These are phyloP conservation scores for Talaromyces islandicus DNA, from an alignment of 2,329 filamentous ascomycete genomes.

Conservation along the genomic window DNA sequence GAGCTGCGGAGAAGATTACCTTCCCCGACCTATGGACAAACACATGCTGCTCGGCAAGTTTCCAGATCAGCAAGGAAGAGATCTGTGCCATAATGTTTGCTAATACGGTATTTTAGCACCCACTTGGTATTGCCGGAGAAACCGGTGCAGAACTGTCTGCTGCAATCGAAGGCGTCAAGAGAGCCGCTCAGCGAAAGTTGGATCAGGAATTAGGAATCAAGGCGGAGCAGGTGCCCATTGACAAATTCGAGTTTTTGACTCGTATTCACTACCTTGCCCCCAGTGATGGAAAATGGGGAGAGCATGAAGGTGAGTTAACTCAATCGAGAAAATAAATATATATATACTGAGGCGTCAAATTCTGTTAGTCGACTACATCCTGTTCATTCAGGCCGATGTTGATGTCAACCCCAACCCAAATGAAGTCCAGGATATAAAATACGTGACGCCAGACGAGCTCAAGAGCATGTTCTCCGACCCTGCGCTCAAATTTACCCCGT, in stretches of 20 bases:
- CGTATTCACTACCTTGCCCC: conserved; percentile 97
- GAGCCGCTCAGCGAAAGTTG: conserved; percentile 86
- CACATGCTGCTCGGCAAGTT: conserved; percentile 75
- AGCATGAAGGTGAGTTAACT: conserved; percentile 78
- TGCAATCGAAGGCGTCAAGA: conserved; percentile 79
- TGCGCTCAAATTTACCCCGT: conserved; percentile 82
- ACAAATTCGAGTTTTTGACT: conserved; percentile 89
- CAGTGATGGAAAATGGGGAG: conserved; percentile 96
- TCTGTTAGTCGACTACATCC: conserved; percentile 82
- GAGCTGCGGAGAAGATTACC: conserved; percentile 94
- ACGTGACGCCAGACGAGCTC: conserved; percentile 75
- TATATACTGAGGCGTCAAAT: neutral
- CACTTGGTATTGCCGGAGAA: conserved; percentile 84
- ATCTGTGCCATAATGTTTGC: neutral
- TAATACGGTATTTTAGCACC: conserved; percentile 49
- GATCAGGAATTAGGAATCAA: conserved; percentile 94
- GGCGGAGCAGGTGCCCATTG: conserved; percentile 77
- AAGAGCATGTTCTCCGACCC: conserved; percentile 80
- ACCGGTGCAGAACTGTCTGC: conserved; percentile 76
- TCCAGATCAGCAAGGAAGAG: neutral
- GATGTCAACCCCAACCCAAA: conserved; percentile 77
- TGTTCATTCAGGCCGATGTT: conserved; percentile 94
- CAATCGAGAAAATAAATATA: neutral
- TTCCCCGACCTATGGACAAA: conserved; percentile 99
- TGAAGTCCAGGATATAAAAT: conserved; percentile 79